These are phyloP conservation scores for Candida sanyaensis DNA, from an alignment of 1,139 yeast genomes.

Conservation along the genomic window DNA sequence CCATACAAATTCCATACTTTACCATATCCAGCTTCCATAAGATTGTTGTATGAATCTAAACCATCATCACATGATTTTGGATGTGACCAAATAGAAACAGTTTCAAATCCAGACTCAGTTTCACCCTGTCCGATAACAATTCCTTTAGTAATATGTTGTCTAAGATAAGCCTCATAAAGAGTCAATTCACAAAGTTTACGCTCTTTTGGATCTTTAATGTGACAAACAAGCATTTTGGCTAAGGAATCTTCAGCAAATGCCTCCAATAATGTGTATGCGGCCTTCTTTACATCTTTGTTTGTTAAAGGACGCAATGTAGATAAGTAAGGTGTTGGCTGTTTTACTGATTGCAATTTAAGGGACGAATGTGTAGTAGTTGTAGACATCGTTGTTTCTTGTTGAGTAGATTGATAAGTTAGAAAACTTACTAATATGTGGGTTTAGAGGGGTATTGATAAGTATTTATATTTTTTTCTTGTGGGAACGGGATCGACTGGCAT, in stretches of 20 bases:
- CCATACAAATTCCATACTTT: conserved; percentile 54
- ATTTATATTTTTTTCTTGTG: too few relatives aligned
- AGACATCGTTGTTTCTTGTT: not conserved
- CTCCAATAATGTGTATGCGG: conserved; percentile 53
- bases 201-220: conserved; percentile 38
- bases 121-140: conserved; percentile 52
- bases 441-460: too few relatives aligned
- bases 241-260: conserved; percentile 56
- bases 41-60: conserved; percentile 49
- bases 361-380: conserved; percentile 1
- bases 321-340: not conserved
- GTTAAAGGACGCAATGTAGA: conserved; percentile 4
- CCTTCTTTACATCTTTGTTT: conserved; percentile 51
- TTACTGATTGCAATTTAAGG: not conserved
- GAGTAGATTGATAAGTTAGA: not conserved
- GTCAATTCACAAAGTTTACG: conserved; percentile 44
- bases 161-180: conserved; percentile 57
- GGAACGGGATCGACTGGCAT: too few relatives aligned
- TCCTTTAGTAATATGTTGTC: conserved; percentile 60
- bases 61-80: conserved; percentile 51
- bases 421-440: too few relatives aligned
- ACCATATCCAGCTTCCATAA: conserved; percentile 60
- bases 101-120: conserved; percentile 51
- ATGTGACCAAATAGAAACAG: conserved; percentile 63
- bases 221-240: conserved; percentile 48